Percentiles rank a stretch among this genome's conserved stretches.
phyloP scores from a whole-genome alignment of 495 filamentous ascomycete species.

The Penicillium bovifimosum region DNA sequence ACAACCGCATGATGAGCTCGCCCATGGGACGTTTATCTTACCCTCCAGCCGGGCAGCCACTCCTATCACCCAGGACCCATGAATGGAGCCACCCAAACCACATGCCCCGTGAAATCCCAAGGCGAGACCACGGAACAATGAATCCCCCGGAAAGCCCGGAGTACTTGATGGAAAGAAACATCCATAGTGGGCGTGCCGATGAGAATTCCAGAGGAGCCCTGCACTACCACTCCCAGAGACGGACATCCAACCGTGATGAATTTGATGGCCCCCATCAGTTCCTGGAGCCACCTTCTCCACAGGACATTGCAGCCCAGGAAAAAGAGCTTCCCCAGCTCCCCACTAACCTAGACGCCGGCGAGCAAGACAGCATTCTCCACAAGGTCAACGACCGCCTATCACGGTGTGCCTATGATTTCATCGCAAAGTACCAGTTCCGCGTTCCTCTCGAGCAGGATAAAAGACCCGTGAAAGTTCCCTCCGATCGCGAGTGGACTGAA shows the following conservation, averaged over 20 bases:
- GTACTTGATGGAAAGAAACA: conserved; percentile 39
- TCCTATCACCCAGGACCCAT: conserved; percentile 27
- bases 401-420: conserved; percentile 81
- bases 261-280: conserved; percentile 84
- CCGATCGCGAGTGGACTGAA: conserved; percentile 85
- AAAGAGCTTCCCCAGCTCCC: conserved; percentile 75
- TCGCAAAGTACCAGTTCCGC: conserved; percentile 84
- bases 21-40: conserved; percentile 34
- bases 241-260: conserved; percentile 77
- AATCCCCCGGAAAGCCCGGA: conserved; percentile 34
- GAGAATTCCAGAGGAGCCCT: conserved; percentile 44
- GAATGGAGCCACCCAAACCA: conserved; percentile 35
- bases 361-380: conserved; percentile 75
- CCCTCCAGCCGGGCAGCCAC: conserved; percentile 31
- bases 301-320: conserved; percentile 65
- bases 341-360: conserved; percentile 72
- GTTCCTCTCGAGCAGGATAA: conserved; percentile 76
- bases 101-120: conserved; percentile 29
- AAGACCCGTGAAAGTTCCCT: conserved; percentile 69
- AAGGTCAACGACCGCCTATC: conserved; percentile 79
- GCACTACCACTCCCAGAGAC: conserved; percentile 59
- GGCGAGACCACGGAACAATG: conserved; percentile 29
- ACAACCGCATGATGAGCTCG: conserved; percentile 20
- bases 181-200: conserved; percentile 31
- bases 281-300: conserved; percentile 59